These are phyloP conservation scores for Quercus aquifolioides DNA, from an alignment of 306 rosid genomes.

Conservation along the genomic window DNA sequence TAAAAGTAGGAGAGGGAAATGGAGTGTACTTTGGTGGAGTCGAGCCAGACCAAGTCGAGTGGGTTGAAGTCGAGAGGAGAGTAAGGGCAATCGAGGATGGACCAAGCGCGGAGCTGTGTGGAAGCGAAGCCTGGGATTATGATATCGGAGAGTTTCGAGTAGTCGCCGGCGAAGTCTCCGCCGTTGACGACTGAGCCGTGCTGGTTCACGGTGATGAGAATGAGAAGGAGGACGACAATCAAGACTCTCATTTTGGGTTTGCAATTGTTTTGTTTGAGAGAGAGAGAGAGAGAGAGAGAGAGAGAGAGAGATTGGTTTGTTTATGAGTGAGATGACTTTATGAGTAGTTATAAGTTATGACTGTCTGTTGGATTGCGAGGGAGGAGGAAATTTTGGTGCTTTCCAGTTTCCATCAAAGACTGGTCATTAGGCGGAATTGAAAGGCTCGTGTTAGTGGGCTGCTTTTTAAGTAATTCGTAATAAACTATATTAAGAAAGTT, in stretches of 20 bases:
- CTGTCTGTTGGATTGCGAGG: too few species aligned
- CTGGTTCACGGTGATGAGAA: not conserved
- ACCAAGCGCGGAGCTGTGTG: conserved; percentile 99
- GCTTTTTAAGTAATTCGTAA: accelerated
- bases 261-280: conserved; percentile 5
- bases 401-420: too few species aligned
- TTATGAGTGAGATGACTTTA: too few species aligned
- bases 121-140: conserved; percentile 98
- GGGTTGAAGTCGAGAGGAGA: conserved; percentile 99
- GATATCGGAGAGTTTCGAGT: conserved; percentile 85
- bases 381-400: too few species aligned
- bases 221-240: conserved; percentile 17
- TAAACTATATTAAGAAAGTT: accelerated
- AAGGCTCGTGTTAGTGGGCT: accelerated
- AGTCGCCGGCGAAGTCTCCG: conserved; percentile 56
- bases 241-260: conserved; percentile 21
- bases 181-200: conserved; percentile 1
- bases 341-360: too few species aligned
- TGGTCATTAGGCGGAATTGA: too few species aligned
- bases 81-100: conserved; percentile 91
- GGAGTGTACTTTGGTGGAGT: conserved; percentile 67
- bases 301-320: not conserved
- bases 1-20: not conserved
- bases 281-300: not conserved
- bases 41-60: conserved; percentile 99